phyloP scores from a whole-genome alignment of 495 filamentous ascomycete genomes.

The Podospora sp. region DNA sequence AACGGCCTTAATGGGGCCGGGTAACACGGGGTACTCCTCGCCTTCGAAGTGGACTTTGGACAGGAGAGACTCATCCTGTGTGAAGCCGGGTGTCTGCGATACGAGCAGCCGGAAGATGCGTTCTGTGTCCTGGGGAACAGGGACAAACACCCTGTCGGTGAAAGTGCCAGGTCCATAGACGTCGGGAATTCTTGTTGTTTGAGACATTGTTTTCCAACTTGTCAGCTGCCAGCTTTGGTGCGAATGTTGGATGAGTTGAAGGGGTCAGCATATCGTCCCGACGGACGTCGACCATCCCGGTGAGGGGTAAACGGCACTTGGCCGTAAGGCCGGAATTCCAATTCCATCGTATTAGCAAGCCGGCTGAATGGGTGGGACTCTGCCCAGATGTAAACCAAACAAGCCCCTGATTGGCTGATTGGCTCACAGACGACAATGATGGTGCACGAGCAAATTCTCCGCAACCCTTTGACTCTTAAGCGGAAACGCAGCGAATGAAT shows the following conservation, averaged over 20 bases:
- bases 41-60: constrained; percentile 31
- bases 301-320: not conserved
- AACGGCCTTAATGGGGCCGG: constrained; percentile 35
- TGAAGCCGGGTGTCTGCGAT: constrained; percentile 30
- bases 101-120: constrained; percentile 33
- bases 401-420: not conserved
- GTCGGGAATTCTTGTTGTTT: constrained; percentile 15
- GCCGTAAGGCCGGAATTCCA: not conserved
- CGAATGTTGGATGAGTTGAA: not conserved
- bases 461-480: no score
- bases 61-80: constrained; percentile 22
- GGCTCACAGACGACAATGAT: not conserved
- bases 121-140: constrained; percentile 25
- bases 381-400: not conserved
- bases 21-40: constrained; percentile 30
- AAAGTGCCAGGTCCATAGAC: constrained; percentile 35
- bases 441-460: no score
- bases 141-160: constrained; percentile 24
- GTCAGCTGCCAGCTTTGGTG: not conserved
- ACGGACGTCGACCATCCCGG: not conserved
- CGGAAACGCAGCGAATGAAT: no score
- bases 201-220: constrained; percentile 2
- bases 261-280: not conserved
- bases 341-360: not conserved
- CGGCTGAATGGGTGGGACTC: not conserved